These are phyloP conservation scores for Athelia psychrophila DNA, from an alignment of 1,284 basidiomycete genomes.

Conservation along the genomic window DNA sequence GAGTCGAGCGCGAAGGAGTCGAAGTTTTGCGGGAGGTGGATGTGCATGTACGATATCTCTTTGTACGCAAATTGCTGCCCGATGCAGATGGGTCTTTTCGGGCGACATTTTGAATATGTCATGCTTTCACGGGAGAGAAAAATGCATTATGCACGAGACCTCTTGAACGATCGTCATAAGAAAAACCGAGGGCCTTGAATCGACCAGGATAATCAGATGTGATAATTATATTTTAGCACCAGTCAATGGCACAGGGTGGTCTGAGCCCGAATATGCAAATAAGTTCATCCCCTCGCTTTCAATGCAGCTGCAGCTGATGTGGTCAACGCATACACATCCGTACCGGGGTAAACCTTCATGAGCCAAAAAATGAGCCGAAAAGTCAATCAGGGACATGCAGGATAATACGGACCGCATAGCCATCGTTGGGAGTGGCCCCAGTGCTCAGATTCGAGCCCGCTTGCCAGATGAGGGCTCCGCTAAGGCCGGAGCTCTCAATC, in stretches of 20 bases:
- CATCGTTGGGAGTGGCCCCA: slow-evolving; percentile 19
- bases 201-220: too few relatives aligned
- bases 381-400: too few relatives aligned
- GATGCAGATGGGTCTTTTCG: too few relatives aligned
- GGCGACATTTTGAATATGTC: too few relatives aligned
- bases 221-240: too few relatives aligned
- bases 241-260: too few relatives aligned
- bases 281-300: slow-evolving; percentile 22
- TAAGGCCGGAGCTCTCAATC: slow-evolving; percentile 46
- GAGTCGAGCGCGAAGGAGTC: slow-evolving; percentile 29
- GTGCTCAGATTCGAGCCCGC: slow-evolving; percentile 18
- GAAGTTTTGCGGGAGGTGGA: slow-evolving; percentile 42
- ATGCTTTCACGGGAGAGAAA: too few relatives aligned
- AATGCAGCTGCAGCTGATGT: slow-evolving; percentile 21
- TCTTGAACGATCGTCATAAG: too few relatives aligned
- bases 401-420: slow-evolving; percentile 15
- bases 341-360: slow-evolving; percentile 15
- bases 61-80: slow-evolving; percentile 49
- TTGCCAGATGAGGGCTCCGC: slow-evolving; percentile 62
- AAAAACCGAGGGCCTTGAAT: too few relatives aligned
- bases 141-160: too few relatives aligned
- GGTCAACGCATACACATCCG: slow-evolving; percentile 23
- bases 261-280: too few relatives aligned
- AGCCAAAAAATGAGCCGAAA: background rate
- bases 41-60: slow-evolving; percentile 41